Evolutionary conservation across 2,329 filamentous ascomycete genomes (phyloP).

Genomic region (Fusarium sp.): DNA sequence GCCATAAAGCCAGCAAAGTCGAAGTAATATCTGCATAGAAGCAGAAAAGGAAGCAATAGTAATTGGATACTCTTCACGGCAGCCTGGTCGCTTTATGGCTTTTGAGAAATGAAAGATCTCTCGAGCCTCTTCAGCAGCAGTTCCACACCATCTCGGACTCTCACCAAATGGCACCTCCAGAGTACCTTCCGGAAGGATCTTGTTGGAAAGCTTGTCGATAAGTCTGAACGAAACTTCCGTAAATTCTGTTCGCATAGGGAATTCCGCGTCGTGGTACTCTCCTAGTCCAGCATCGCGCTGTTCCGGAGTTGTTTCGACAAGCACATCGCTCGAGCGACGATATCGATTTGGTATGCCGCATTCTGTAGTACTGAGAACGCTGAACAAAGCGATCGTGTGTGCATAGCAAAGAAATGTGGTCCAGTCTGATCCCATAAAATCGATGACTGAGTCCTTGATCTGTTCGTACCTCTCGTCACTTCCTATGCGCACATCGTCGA

Average conservation of each 20-base stretch:
- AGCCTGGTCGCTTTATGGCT: not conserved
- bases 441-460: not conserved
- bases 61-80: fast-evolving
- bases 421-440: not conserved
- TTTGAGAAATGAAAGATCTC: not conserved
- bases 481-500: fast-evolving
- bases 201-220: fast-evolving
- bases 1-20: fast-evolving
- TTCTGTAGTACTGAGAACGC: not conserved
- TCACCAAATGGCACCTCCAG: not conserved
- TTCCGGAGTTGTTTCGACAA: not conserved
- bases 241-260: not conserved
- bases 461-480: not conserved
- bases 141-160: not conserved
- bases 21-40: not conserved
- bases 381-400: not conserved
- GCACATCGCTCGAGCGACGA: not conserved
- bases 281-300: not conserved
- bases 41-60: not conserved
- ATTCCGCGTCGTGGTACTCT: not conserved
- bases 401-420: not conserved
- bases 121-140: not conserved
- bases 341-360: not conserved
- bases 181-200: not conserved
- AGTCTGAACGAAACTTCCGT: not conserved